Base-by-base conservation (phyloP, 352 stramenopile species). In the Phytophthora pseudosyringae region DNA sequence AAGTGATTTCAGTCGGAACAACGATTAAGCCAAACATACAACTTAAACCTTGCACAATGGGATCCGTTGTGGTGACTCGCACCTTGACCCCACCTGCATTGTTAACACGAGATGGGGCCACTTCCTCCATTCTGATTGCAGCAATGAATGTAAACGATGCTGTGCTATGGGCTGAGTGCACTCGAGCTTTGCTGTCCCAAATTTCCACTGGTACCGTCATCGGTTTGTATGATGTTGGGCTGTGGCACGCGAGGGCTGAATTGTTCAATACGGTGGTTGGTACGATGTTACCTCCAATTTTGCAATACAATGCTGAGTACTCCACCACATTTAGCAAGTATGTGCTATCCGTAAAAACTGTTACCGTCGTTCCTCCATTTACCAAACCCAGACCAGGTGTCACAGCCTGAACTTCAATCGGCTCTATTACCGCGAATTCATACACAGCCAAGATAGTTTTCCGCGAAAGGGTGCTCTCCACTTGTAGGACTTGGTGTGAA, bases 21-120 rank as follows among this genome's bases (percentile, higher is more conserved):
- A 55, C 18, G 25, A 58, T 43, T 2, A 61, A 70, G 7, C 66
- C 79, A 53, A 88, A 86, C 15, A 69, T 41, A 28, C 78, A 88
- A 13, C 49, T 55, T 8, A 84, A n/a, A n/a, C 47, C 59, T 44
- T 41, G 18, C 11, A 63, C 21, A 16, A 75, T 50, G 6, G n/a
- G 15, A 26, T 60, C 45, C 11, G 35, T 46, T 15, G 67, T 73
- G 12, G 44, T 32, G 10, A 88, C 56, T 6, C 41, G 43, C 4
- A 80, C 39, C 5, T 55, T 33, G 36, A 59, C 21, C 9, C 62
- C 65, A 33, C 69, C 69, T 13, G 31, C n/a, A 45, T 13, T 55
- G 45, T 21, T 69, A 18, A 58, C 11, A 35, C 56, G 59, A 16
- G 58, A 55, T 50, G 73, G 69, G 21, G 29, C 33, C 6, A 71